Percentiles rank a stretch among this genome's conserved stretches.
phyloP scores from a whole-genome alignment of 306 rosid genomes.

The Chamaecrista fasciculata region DNA sequence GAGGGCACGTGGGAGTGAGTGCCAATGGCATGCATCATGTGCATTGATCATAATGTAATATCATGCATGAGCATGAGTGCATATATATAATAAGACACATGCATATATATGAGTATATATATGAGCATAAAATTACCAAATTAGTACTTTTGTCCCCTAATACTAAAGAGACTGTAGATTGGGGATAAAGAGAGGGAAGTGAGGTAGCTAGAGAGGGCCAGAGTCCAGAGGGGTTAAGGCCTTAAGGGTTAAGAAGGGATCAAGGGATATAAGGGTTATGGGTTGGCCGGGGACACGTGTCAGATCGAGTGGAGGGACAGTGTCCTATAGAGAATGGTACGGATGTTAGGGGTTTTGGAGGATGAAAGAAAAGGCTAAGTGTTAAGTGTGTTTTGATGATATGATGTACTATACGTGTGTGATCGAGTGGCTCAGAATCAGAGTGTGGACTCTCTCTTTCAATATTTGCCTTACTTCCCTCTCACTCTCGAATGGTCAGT shows the following conservation, averaged over 20 bases:
- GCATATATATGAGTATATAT: too few species aligned
- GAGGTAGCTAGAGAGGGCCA: not conserved
- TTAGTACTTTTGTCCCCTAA: constrained; percentile 3
- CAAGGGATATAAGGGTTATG: too few species aligned
- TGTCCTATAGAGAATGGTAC: constrained; percentile 17
- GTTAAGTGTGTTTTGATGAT: not conserved
- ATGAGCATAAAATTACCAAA: too few species aligned
- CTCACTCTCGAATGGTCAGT: constrained; percentile 35
- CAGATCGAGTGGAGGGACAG: constrained; percentile 11
- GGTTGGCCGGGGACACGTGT: constrained; percentile 30
- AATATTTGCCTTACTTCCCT: too few species aligned
- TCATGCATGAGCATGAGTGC: too few species aligned
- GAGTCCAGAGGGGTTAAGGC: not conserved
- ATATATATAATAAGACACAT: too few species aligned
- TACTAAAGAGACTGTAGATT: not conserved
- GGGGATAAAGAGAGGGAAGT: not conserved
- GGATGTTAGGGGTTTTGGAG: constrained; percentile 34
- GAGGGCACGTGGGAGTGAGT: constrained; percentile 62
- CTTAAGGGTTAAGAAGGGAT: too few species aligned
- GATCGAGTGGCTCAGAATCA: not conserved
- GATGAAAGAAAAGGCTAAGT: constrained; percentile 15
- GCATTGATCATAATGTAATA: too few species aligned
- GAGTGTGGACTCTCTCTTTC: not conserved
- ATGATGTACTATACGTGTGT: too few species aligned
- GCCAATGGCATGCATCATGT: constrained; percentile 24